phyloP scores from a whole-genome alignment of 1,284 basidiomycete genomes.

The Ceratobasidium sp. region DNA sequence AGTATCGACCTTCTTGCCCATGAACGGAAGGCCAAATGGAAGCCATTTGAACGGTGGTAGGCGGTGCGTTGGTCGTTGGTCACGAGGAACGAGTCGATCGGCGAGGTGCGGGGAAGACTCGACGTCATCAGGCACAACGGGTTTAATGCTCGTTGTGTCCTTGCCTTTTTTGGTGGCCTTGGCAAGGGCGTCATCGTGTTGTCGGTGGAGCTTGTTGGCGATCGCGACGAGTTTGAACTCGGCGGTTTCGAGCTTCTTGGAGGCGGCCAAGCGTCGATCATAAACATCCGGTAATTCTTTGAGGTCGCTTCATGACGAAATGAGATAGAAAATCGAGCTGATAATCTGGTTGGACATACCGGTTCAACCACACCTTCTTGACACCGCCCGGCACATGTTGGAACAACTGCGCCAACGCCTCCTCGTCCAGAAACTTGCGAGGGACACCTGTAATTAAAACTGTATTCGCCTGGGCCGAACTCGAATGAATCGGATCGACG shows the following conservation, averaged over 20 bases:
- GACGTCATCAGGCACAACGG: slow-evolving; percentile 44
- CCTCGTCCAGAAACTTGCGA: slow-evolving; percentile 72
- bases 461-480: slow-evolving; percentile 78
- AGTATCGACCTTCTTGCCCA: slow-evolving; percentile 80
- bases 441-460: slow-evolving; percentile 84
- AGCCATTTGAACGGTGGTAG: slow-evolving; percentile 68
- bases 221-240: slow-evolving; percentile 71
- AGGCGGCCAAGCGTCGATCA: slow-evolving; percentile 70
- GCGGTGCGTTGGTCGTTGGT: slow-evolving; percentile 72
- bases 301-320: slow-evolving; percentile 60
- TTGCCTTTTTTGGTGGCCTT: slow-evolving; percentile 51
- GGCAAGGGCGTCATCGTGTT: slow-evolving; percentile 53
- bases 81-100: slow-evolving; percentile 69
- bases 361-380: slow-evolving; percentile 82
- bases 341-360: slow-evolving; percentile 57
- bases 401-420: slow-evolving; percentile 73
- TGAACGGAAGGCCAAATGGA: slow-evolving; percentile 73
- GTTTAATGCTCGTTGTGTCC: slow-evolving; percentile 40
- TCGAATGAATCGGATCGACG: slow-evolving; percentile 72
- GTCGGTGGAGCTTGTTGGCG: slow-evolving; percentile 62
- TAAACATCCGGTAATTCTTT: slow-evolving; percentile 74
- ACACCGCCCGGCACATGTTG: slow-evolving; percentile 82
- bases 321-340: not conserved
- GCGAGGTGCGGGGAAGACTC: slow-evolving; percentile 59
- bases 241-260: slow-evolving; percentile 75